Conservation (phyloP, 768 basidiomycete species). For the Phylloporus sp. region DNA sequence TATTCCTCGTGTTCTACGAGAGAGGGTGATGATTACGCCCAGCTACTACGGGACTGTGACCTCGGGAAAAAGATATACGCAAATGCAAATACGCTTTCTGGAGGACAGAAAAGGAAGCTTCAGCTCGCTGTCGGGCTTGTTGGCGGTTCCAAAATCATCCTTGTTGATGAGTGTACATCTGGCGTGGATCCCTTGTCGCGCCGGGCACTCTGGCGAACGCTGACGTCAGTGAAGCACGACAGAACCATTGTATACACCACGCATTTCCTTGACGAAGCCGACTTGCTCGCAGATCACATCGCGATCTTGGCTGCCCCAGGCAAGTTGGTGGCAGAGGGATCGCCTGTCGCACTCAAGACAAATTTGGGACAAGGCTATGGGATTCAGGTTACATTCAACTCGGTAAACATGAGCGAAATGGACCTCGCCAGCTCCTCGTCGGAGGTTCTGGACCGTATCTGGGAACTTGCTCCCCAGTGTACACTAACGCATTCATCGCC, state of each 20-base stretch:
- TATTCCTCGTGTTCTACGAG: conserved; percentile 41
- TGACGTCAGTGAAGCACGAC: conserved; percentile 63
- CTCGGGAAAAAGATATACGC: conserved; percentile 64
- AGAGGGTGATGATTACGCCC: conserved; percentile 54
- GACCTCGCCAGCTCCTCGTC: conserved; percentile 11
- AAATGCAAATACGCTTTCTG: conserved; percentile 46
- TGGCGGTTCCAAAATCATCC: conserved; percentile 65
- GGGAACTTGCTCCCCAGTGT: conserved; percentile 42
- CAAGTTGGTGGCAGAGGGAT: conserved; percentile 66
- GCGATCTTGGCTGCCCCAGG: conserved; percentile 75
- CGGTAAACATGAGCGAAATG: conserved; percentile 29
- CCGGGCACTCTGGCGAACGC: conserved; percentile 70
- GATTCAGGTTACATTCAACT: conserved; percentile 49
- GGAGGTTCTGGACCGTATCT: conserved; percentile 41
- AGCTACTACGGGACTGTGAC: conserved; percentile 69
- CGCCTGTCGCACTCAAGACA: conserved; percentile 72
- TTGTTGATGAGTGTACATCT: conserved; percentile 72
- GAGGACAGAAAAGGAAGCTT: conserved; percentile 58
- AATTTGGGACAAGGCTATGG: conserved; percentile 71
- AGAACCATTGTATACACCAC: conserved; percentile 75
- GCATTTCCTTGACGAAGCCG: conserved; percentile 79
- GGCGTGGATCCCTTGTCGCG: conserved; percentile 81
- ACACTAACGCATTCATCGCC: conserved; percentile 43
- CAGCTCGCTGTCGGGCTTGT: conserved; percentile 79
- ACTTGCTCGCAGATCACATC: conserved; percentile 72